phyloP scores from a whole-genome alignment of 2,329 filamentous ascomycete genomes.

The Talaromyces sp. region DNA sequence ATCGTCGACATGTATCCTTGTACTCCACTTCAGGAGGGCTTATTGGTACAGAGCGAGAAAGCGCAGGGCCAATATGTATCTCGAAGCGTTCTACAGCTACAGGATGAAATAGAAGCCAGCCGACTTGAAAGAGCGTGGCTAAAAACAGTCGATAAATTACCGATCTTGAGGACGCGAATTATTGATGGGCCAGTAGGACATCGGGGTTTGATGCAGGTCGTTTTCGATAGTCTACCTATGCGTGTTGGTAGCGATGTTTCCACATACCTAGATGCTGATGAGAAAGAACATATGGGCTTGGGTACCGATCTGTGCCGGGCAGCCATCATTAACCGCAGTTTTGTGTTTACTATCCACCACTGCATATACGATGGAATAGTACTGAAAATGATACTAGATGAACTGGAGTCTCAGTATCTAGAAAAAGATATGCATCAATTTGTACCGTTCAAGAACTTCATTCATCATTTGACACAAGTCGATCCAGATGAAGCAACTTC shows the following conservation, averaged over 20 bases:
- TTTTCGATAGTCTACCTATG: not conserved
- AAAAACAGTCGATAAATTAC: not conserved
- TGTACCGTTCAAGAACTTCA: not conserved
- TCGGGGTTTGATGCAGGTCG: not conserved
- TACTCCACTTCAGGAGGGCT: conserved; percentile 43
- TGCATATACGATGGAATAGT: conserved; percentile 10
- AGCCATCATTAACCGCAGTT: not conserved
- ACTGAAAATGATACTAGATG: conserved; percentile 16
- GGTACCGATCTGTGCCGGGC: not conserved
- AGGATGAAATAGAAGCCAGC: not conserved
- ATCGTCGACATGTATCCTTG: conserved; percentile 34
- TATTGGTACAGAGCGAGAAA: conserved; percentile 46
- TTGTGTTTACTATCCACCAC: conserved; percentile 15
- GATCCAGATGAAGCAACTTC: not conserved
- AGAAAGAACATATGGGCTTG: conserved; percentile 4
- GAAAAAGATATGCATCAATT: not conserved
- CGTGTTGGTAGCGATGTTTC: not conserved
- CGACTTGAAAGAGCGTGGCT: not conserved
- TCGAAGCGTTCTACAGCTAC: not conserved
- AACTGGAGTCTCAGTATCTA: conserved; percentile 5
- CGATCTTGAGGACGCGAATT: conserved; percentile 10
- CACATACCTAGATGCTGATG: not conserved
- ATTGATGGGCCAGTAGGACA: not conserved
- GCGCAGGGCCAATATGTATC: conserved; percentile 31
- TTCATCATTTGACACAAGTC: not conserved